phyloP scores from a whole-genome alignment of 1,284 basidiomycete species.

The Rhodotorula sp. region DNA sequence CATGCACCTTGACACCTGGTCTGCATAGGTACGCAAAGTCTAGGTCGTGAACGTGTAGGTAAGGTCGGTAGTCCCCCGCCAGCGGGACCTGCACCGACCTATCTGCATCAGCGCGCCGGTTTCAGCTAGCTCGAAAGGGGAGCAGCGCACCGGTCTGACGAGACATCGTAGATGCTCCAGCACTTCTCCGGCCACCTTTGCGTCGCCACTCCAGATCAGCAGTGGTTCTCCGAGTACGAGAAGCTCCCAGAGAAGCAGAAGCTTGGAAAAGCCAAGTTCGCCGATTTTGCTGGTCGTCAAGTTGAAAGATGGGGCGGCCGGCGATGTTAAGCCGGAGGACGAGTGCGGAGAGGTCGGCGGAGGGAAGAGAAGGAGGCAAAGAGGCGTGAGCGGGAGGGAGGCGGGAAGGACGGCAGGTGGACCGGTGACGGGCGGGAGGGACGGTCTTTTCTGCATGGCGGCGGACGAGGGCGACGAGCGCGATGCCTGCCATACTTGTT shows the following conservation, averaged over 20 bases:
- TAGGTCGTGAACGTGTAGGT: conserved; percentile 91
- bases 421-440: not conserved
- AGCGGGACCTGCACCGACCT: conserved; percentile 65
- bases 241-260: conserved; percentile 91
- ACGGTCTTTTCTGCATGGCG: not conserved
- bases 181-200: conserved; percentile 69
- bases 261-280: conserved; percentile 31
- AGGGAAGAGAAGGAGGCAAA: conserved; percentile 57
- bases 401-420: not conserved
- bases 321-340: not conserved
- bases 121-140: conserved; percentile 41
- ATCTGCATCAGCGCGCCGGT: too few species aligned
- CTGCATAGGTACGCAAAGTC: conserved; percentile 76
- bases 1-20: conserved; percentile 54
- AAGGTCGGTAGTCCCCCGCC: conserved; percentile 82
- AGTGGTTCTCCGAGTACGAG: conserved; percentile 83
- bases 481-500: not conserved
- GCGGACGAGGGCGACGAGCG: not conserved
- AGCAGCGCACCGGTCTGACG: conserved; percentile 62
- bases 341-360: conserved; percentile 57
- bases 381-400: conserved; percentile 1
- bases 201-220: conserved; percentile 77
- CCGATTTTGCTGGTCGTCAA: conserved; percentile 13
- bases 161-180: conserved; percentile 78
- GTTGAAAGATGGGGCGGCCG: not conserved